Evolutionary conservation across 2,329 filamentous ascomycete species (phyloP), one percentile per base, ranked within the genome.

Genomic region (Microdochium trichocladiopsis): DNA sequence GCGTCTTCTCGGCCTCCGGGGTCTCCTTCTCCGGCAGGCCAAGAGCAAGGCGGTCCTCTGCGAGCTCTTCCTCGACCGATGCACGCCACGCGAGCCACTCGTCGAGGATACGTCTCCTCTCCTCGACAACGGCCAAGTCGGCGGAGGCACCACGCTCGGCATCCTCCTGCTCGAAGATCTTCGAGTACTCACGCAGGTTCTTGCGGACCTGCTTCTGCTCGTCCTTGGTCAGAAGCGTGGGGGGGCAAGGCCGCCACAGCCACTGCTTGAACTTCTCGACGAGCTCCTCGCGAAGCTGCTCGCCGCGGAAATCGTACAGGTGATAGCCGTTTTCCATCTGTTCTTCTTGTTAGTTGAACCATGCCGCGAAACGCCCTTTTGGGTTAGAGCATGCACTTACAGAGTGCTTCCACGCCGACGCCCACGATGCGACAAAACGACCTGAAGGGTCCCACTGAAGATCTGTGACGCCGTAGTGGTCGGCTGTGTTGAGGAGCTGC

Each of bases 301-400:
- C 86, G 58, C 94, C 95, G 69, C 86, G 88, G 82, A 99, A 99
- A 69, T 95, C 92, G 80, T 96, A 97, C 56, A 99, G 76, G 71
- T 97, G 93, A 78, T 96, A 99, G 58, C 94, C 94, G 69, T 97
- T 99, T 78, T 99, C 94, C 90, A 97, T 96, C 90, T 96, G 66
- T 49, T 54, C 54, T 56, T 47, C 28, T 47, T 63, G 49, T 24
- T 25, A 48, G 21, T 45, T 21, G 33, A 16, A 49, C 45, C 50
- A 25, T 45, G 48, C 11, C 21, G 33, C 48, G 18, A 21, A 47
- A 47, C 28, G 28, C 14, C 28, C n/a, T n/a, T n/a, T n/a, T n/a
- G n/a, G n/a, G n/a, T n/a, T n/a, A n/a, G n/a, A n/a, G n/a, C n/a
- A n/a, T n/a, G n/a, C n/a, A 75, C 89, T 77, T 86, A 96, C 92